These are phyloP conservation scores for Trichocladium uniseriatum DNA, from an alignment of 495 filamentous ascomycete species.

Conservation along the genomic window DNA sequence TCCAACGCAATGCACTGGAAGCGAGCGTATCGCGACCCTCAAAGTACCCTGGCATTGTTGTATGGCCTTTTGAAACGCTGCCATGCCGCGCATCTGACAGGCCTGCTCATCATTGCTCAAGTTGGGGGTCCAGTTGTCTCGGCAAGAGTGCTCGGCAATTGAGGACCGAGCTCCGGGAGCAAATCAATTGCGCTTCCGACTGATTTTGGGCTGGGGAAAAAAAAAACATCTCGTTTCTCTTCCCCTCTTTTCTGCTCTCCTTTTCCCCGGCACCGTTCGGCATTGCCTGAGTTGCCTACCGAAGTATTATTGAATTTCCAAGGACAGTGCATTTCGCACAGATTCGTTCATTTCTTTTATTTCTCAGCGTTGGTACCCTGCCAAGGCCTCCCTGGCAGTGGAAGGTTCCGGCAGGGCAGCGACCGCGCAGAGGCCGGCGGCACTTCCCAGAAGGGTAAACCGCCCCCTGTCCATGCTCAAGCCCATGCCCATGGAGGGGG, in stretches of 20 bases:
- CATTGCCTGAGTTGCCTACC: no score
- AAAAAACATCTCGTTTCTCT: background rate
- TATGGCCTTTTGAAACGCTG: constrained; percentile 4
- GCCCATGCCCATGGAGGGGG: no score
- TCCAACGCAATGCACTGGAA: background rate
- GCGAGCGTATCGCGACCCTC: constrained; percentile 1
- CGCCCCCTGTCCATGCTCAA: no score
- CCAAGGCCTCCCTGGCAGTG: no score
- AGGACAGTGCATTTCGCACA: no score
- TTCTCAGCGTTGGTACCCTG: no score
- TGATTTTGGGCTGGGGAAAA: background rate
- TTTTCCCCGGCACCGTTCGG: background rate
- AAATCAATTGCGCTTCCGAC: background rate
- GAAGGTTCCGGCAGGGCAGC: no score
- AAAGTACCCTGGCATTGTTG: background rate
- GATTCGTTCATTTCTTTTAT: no score
- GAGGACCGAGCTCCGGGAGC: constrained; percentile 18
- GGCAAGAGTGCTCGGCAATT: constrained; percentile 20
- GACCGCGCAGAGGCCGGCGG: constrained; percentile 18
- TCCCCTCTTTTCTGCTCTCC: no score
- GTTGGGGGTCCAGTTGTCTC: constrained; percentile 8
- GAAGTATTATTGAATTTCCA: no score
- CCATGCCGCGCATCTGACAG: background rate
- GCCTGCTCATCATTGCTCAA: background rate
- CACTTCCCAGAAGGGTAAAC: constrained; percentile 21